Evolutionary conservation across 176 grass and related monocot species (phyloP).

Genomic region (Microstegium vimineum): DNA sequence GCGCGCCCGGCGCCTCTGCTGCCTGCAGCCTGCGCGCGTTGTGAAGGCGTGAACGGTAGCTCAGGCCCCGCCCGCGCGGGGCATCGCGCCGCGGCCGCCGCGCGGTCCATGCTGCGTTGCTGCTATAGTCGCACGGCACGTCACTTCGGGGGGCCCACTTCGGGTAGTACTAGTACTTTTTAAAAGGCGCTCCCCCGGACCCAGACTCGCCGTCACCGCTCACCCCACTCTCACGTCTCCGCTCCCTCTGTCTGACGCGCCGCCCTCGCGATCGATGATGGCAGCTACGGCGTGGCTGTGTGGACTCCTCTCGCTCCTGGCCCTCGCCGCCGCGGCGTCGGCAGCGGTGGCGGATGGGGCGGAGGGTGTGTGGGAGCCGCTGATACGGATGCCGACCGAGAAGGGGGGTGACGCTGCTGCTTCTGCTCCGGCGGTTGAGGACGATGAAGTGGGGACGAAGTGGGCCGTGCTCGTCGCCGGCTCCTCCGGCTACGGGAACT

Average conservation of each 20-base stretch:
- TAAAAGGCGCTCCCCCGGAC: neutral
- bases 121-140: neutral
- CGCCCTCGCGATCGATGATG: neutral
- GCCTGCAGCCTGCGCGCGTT: neutral
- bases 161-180: neutral
- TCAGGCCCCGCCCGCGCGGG: neutral
- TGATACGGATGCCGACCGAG: conserved; percentile 61
- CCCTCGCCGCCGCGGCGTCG: neutral
- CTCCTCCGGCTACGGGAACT: conserved; percentile 79
- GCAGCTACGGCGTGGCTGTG: conserved; percentile 31
- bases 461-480: conserved; percentile 96
- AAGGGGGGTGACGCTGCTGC: neutral
- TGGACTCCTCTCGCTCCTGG: conserved; percentile 31
- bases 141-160: neutral
- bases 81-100: neutral
- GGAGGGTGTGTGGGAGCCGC: conserved; percentile 44
- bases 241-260: neutral
- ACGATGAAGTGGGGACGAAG: conserved; percentile 35
- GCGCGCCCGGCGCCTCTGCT: neutral
- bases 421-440: neutral
- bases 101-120: neutral
- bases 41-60: conserved; percentile 1
- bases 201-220: neutral
- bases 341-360: neutral
- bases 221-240: neutral